Conservation (phyloP, 2,329 filamentous ascomycete genomes). For the Venturia oleaginea region DNA sequence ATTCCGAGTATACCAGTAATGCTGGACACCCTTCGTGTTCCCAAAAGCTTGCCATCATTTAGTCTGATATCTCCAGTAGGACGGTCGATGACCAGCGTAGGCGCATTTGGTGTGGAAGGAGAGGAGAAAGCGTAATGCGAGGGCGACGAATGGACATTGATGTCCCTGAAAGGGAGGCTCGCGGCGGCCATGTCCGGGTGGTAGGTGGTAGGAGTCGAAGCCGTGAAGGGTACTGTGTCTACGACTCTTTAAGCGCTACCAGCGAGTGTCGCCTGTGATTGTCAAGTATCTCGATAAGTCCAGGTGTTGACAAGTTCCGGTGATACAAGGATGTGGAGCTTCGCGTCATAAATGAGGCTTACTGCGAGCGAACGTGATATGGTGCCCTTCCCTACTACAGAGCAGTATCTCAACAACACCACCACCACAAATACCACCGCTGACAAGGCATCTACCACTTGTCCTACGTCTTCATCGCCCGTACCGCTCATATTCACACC, state of each 20-base stretch:
- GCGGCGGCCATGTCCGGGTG: conserved; percentile 29
- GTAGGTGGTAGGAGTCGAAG: background rate
- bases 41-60: conserved; percentile 66
- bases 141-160: conserved; percentile 87
- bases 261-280: too few species aligned
- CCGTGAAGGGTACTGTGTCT: background rate
- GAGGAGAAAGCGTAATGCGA: conserved; percentile 96
- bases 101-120: conserved; percentile 82
- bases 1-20: conserved; percentile 92
- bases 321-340: background rate
- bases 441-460: background rate
- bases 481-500: conserved; percentile 6
- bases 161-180: conserved; percentile 76
- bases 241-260: background rate
- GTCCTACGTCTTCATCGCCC: background rate
- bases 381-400: background rate
- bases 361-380: background rate
- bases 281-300: background rate
- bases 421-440: background rate
- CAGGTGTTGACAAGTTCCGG: background rate
- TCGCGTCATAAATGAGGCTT: conserved; percentile 1
- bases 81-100: conserved; percentile 79
- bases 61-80: conserved; percentile 86
- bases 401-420: background rate
- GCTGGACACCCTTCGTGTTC: conserved; percentile 79